Evolutionary conservation across 192 early-diverging fungal species (phyloP).

Genomic region (Helicostylum pulchrum): DNA sequence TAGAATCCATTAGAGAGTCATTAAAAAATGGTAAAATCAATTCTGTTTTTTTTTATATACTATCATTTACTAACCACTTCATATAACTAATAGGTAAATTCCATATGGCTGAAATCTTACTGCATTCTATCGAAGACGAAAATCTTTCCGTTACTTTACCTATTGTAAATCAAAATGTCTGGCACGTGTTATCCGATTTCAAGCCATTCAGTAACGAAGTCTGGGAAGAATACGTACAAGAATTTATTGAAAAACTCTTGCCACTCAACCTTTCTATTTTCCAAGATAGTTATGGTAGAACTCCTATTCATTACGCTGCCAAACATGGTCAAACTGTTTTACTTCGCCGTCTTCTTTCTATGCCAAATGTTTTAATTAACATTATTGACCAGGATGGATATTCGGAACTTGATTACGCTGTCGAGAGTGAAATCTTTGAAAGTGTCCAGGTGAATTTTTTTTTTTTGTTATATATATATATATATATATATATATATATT

Average conservation of each 20-base stretch:
- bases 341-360: conserved; percentile 26
- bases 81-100: conserved; percentile 36
- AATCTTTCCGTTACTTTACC: conserved; percentile 2
- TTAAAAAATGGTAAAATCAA: conserved; percentile 30
- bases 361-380: neutral
- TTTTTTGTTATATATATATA: neutral
- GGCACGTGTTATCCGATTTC: conserved; percentile 45
- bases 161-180: conserved; percentile 26
- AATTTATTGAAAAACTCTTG: conserved; percentile 26
- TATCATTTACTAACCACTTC: neutral
- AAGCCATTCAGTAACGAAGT: conserved; percentile 24
- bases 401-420: conserved; percentile 43
- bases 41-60: neutral
- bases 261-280: conserved; percentile 11
- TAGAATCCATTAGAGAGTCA: conserved; percentile 37
- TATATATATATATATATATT: neutral
- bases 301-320: conserved; percentile 52
- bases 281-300: conserved; percentile 30
- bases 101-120: conserved; percentile 44
- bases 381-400: conserved; percentile 35
- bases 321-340: conserved; percentile 32
- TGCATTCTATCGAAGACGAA: conserved; percentile 19
- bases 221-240: conserved; percentile 46
- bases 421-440: conserved; percentile 21
- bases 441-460: conserved; percentile 28